These are phyloP conservation scores for Ceraceosorus bombacis DNA, from an alignment of 1,284 basidiomycete genomes.

Conservation along the genomic window DNA sequence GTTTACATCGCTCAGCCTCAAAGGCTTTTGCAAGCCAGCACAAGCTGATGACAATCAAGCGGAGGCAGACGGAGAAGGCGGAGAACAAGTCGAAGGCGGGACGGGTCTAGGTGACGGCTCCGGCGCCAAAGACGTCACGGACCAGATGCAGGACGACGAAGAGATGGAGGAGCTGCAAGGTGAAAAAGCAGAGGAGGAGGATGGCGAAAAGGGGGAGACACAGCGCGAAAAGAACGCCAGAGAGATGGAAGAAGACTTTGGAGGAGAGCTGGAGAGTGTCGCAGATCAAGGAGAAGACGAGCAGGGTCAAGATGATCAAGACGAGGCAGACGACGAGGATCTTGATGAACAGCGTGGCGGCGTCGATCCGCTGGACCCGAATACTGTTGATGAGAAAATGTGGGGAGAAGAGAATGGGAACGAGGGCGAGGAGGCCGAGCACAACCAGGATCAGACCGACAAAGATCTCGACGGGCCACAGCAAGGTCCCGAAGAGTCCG, in stretches of 20 bases:
- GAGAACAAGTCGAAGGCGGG: conserved; percentile 37
- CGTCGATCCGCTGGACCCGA: conserved; percentile 76
- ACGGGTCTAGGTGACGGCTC: conserved; percentile 46
- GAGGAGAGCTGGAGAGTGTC: conserved; percentile 64
- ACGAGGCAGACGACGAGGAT: conserved; percentile 54
- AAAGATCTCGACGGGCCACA: conserved; percentile 50
- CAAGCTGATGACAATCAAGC: conserved; percentile 23
- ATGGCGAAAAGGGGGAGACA: conserved; percentile 45
- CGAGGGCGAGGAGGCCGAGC: conserved; percentile 50
- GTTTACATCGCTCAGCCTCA: conserved; percentile 65
- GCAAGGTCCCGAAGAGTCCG: conserved; percentile 24
- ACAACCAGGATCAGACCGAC: conserved; percentile 48
- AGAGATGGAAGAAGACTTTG: conserved; percentile 58
- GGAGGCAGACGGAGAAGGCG: conserved; percentile 22
- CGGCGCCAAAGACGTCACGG: conserved; percentile 53
- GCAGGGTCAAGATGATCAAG: conserved; percentile 52
- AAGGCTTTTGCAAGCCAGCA: conserved; percentile 67
- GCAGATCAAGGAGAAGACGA: conserved; percentile 56
- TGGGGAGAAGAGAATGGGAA: conserved; percentile 74
- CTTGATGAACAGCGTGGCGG: conserved; percentile 78
- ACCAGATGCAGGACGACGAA: conserved; percentile 61
- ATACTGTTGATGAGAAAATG: conserved; percentile 87
- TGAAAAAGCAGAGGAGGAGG: conserved; percentile 56
- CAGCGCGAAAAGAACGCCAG: conserved; percentile 56
- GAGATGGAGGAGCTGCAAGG: conserved; percentile 82